Conservation (phyloP, 2,329 filamentous ascomycete species). For the Ophiostoma ulmi region DNA sequence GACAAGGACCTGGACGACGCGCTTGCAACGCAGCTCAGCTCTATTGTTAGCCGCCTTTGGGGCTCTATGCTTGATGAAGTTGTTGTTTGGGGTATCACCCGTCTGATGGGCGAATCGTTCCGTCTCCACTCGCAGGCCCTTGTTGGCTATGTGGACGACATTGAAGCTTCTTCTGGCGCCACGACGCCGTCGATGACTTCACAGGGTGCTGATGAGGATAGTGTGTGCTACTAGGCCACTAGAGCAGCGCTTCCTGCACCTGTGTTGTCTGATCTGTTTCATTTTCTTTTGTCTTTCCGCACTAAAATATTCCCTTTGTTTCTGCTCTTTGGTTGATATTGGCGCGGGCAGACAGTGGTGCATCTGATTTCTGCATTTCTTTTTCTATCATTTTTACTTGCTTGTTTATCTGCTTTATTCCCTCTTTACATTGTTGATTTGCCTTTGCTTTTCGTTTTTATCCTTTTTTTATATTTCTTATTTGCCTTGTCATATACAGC, state of each 20-base stretch:
- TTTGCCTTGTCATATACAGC: constrained; percentile 15
- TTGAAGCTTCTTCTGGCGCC: constrained; percentile 62
- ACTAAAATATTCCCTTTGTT: constrained; percentile 25
- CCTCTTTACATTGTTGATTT: constrained; percentile 21
- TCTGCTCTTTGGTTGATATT: constrained; percentile 22
- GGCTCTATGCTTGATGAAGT: constrained; percentile 98
- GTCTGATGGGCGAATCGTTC: constrained; percentile 97
- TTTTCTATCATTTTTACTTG: constrained; percentile 24
- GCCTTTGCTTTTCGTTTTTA: constrained; percentile 11
- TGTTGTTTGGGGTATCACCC: constrained; percentile 94
- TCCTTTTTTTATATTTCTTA: constrained; percentile 2
- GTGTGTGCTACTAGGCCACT: constrained; percentile 54
- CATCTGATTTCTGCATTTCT: constrained; percentile 15
- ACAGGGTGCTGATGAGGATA: constrained; percentile 65
- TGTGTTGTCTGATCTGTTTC: constrained; percentile 30
- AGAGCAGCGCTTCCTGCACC: constrained; percentile 4
- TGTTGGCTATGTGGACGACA: constrained; percentile 86
- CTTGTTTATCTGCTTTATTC: constrained; percentile 31
- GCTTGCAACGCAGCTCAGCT: constrained; percentile 79
- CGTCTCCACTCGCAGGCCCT: constrained; percentile 93
- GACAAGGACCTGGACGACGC: constrained; percentile 83
- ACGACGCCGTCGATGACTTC: constrained; percentile 68
- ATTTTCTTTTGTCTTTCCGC: constrained; percentile 28
- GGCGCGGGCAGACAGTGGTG: constrained; percentile 26
- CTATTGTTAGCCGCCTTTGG: constrained; percentile 92